Evolutionary conservation across 2,329 filamentous ascomycete genomes (phyloP), one percentile per base, ranked within the genome.

Genomic region (Paraphoma sp.): DNA sequence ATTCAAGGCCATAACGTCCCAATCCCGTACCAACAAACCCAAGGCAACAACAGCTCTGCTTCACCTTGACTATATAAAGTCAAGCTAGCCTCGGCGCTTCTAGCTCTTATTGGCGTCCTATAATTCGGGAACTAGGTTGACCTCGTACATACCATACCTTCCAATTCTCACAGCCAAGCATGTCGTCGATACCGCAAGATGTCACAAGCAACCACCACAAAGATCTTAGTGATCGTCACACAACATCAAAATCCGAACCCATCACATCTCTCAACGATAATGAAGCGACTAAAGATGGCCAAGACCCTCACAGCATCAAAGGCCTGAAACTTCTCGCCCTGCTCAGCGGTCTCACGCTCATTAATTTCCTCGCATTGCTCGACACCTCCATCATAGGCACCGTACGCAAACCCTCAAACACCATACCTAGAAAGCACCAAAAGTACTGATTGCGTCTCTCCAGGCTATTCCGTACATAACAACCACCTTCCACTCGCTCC

Each of bases 331-430:
- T 69, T 1, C 33, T 31, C 5, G 30, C 57, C 4, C 47, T 69
- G 2, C 56, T 70, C 3, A 58, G 53, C 1, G 62, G 60, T 14
- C 30, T 71, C 5, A 64, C 60, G 9, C 55, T 71, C 11, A 59
- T 67, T 0, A 60, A 56, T 9, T 70, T 68, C 23, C 50, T 71
- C 8, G 52, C 69, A 4, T 40, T 71, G 16, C 51, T 73, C 2
- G 67, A 71, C 45, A 64, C 59, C 14, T 60, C 65, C 10, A 73
- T 73, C 31, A 52, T 73, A 18, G 63, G 67, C n/a, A 71, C 67
- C 8, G 68, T 67, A 53, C n/a, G n/a, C n/a, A n/a, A n/a, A n/a
- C n/a, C n/a, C n/a, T n/a, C n/a, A n/a, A n/a, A n/a, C n/a, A n/a
- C n/a, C n/a, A n/a, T n/a, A n/a, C n/a, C n/a, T n/a, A n/a, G n/a